Base-by-base conservation (phyloP, 2,329 filamentous ascomycete genomes). In the Ophiognomonia clavigignenti-juglandacearum region DNA sequence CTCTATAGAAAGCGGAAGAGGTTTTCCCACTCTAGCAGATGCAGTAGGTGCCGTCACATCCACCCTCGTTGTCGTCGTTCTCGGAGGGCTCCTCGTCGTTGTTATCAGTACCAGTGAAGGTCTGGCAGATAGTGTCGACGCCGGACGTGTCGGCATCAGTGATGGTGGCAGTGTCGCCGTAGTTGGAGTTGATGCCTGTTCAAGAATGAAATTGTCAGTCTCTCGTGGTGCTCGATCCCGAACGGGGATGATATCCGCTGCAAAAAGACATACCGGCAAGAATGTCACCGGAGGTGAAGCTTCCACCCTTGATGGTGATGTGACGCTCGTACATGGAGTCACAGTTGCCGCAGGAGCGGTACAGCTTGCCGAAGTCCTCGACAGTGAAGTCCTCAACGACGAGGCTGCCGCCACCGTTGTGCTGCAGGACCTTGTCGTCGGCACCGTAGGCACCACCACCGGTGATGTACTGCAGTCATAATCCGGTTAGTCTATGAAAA, bases 331-430 rank as follows among this genome's bases (percentile, higher is more conserved):
- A 67, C 48, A 51, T 51, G 7, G 29, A 26, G 41, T 58, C 47
- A 50, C 57, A 67, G 64, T 76, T 76, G 45, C 72, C 72, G 55
- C 72, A 75, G 7, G 70, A 71, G 22, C 71, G 68, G 57, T 72
- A 73, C 32, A 75, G 57, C 57, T 75, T 75, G 48, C 71, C 71
- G 51, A 73, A 73, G 59, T 73, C 64, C 22, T 68, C 60, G 44
- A 61, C 68, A 52, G 68, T 70, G 60, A 68, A 67, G 50, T 67
- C 54, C 4, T 56, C 56, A 23, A 62, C 57, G 2, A 55, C 47
- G 9, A 64, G 46, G 8, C 62, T 65, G 43, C 65, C 66, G 29
- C 52, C 59, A 39, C 65, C 66, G 53, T 68, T 68, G 56, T 66
- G 63, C 55, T 69, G 66, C 18, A 67, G 51, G 22, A 67, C 59